Evolutionary conservation across 352 stramenopile genomes (phyloP).

Genomic region (Globisporangium nodosum): DNA sequence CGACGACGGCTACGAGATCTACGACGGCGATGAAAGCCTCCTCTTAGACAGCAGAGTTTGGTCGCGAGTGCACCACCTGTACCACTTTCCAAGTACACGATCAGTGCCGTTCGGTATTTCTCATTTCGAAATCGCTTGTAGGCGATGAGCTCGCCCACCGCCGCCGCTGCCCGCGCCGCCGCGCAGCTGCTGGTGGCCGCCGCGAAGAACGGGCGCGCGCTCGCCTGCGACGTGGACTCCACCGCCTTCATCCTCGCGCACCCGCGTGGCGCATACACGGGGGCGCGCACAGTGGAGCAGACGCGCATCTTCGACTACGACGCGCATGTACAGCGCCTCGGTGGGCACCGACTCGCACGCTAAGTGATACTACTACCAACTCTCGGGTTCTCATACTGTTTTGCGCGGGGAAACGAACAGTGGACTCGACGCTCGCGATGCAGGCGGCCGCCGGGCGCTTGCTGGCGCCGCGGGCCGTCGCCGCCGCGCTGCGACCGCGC

Average conservation of each 20-base stretch:
- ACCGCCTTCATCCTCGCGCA: conserved; percentile 60
- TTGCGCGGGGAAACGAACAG: conserved; percentile 15
- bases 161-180: conserved; percentile 4
- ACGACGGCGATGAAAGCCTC: too few relatives aligned
- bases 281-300: conserved; percentile 62
- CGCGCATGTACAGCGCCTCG: conserved; percentile 66
- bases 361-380: too few relatives aligned
- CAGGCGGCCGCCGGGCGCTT: conserved; percentile 13
- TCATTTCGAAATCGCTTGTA: too few relatives aligned
- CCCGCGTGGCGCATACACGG: conserved; percentile 70
- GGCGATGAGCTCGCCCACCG: neutral
- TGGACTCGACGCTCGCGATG: conserved; percentile 71
- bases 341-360: conserved; percentile 18
- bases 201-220: conserved; percentile 68
- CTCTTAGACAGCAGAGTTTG: too few relatives aligned
- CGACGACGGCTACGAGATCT: too few relatives aligned
- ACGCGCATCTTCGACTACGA: conserved; percentile 79
- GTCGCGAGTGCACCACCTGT: too few relatives aligned
- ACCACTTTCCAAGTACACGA: too few relatives aligned
- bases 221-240: conserved; percentile 55
- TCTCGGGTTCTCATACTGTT: too few relatives aligned
- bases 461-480: conserved; percentile 22
- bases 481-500: conserved; percentile 41
- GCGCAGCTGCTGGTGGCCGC: conserved; percentile 30
- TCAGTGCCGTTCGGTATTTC: too few relatives aligned